Evolutionary conservation across 106 monocot genomes (phyloP), one percentile per base, ranked within the genome.

Genomic region (Allium sativum): DNA sequence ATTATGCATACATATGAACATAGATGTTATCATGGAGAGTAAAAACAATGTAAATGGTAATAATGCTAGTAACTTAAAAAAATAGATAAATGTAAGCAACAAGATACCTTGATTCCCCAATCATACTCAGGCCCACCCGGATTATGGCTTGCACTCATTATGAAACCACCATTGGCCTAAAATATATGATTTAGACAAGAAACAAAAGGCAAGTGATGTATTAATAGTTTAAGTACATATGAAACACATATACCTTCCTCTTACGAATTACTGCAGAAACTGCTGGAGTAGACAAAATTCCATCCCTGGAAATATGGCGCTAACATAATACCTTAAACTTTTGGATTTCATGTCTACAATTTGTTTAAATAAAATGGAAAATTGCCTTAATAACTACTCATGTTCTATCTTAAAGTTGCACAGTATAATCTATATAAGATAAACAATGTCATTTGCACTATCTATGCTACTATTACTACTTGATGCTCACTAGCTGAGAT

Each of bases 61-160:
- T 8, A 31, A 2, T 0, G 31, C 31, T 31, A 31, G 31, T 31
- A 2, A 31, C 5, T n/a, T n/a, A n/a, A n/a, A 16, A 16, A 22
- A 22, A 7, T 19, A 68, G 5, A 31, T 31, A 31, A 31, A 31
- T 31, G 3, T 31, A 16, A 21, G 19, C 12, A 45, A 42, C 0
- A 52, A 59, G 43, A 62, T 12, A 98, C 98, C 92, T 98, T 98
- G 65, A 98, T 85, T 4, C 98, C 98, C 98, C 98, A 98, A 54
- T 98, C 98, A 85, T 98, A 77, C 19, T 92, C 88, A 41, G 98
- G 98, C 21, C 98, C 98, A 76, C 98, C 98, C 48, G 98, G 98
- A 74, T 98, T 98, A 66, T 98, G 98, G 71, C 98, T 98, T 78
- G 98, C 98, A 68, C 98, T 98, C 98, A 98, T 98, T 74, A 98